phyloP scores from a whole-genome alignment of 495 filamentous ascomycete genomes.

The Talaromyces stipitatus region DNA sequence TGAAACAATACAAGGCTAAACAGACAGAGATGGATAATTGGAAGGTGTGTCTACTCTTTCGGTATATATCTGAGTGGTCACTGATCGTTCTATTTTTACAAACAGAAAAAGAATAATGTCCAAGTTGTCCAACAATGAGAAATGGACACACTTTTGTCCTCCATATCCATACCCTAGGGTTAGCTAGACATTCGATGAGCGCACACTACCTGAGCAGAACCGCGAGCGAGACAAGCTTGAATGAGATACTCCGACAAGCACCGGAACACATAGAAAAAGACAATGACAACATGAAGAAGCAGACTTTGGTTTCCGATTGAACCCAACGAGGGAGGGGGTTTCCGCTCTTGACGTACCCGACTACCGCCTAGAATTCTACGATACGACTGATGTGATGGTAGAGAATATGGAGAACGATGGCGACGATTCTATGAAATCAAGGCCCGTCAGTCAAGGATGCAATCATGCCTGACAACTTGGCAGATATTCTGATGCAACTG shows the following conservation, averaged over 20 bases:
- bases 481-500: neutral
- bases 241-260: neutral
- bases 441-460: neutral
- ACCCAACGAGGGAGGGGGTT: neutral
- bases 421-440: neutral
- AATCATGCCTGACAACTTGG: slow-evolving; percentile 7
- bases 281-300: neutral
- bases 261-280: too few relatives aligned
- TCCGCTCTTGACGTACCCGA: neutral
- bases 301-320: neutral
- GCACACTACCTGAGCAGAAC: neutral
- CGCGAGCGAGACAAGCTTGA: neutral
- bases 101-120: slow-evolving; percentile 96
- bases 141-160: neutral
- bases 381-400: neutral
- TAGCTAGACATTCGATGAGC: too few relatives aligned
- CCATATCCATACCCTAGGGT: neutral
- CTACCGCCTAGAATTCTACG: neutral
- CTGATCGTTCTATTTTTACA: slow-evolving; percentile 13
- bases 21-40: slow-evolving; percentile 94
- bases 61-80: too few relatives aligned
- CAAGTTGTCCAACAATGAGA: slow-evolving; percentile 81
- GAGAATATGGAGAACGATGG: neutral
- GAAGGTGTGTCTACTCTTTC: slow-evolving; percentile 61
- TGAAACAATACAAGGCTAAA: slow-evolving; percentile 95